Conservation (phyloP, 1,139 yeast species). For the Yamadazyma sp. region DNA sequence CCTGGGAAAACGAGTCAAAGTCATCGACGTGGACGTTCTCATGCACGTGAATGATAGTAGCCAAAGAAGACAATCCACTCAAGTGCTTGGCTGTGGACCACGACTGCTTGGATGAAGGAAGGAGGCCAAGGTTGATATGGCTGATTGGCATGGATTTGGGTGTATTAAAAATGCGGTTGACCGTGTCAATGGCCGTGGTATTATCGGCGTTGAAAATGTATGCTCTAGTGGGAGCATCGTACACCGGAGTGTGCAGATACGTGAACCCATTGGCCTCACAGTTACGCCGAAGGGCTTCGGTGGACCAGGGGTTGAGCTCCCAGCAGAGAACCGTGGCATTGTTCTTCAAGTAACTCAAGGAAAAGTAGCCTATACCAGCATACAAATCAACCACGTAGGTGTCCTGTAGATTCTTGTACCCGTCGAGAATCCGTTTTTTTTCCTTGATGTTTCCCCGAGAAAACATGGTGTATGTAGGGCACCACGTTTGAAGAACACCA, state of each 20-base stretch:
- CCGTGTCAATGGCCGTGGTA: constrained; percentile 44
- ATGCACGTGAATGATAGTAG: constrained; percentile 61
- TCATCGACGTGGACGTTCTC: constrained; percentile 61
- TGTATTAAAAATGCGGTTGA: constrained; percentile 33
- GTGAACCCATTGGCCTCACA: constrained; percentile 44
- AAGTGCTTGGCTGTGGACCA: constrained; percentile 52
- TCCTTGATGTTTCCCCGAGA: constrained; percentile 87
- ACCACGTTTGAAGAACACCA: constrained; percentile 79
- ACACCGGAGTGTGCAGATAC: constrained; percentile 19
- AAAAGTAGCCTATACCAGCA: constrained; percentile 86
- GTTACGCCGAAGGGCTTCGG: constrained; percentile 66
- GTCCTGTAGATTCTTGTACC: constrained; percentile 31
- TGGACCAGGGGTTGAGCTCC: constrained; percentile 87
- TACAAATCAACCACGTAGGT: constrained; percentile 66
- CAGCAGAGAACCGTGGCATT: constrained; percentile 68
- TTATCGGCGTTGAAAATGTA: constrained; percentile 64
- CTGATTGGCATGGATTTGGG: constrained; percentile 38
- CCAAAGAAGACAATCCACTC: constrained; percentile 14
- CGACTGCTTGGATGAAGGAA: constrained; percentile 66
- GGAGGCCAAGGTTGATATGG: constrained; percentile 75
- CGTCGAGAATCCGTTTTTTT: constrained; percentile 60
- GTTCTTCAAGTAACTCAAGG: constrained; percentile 61
- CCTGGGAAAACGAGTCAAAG: constrained; percentile 33
- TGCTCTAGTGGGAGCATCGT: constrained; percentile 21
- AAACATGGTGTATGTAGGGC: constrained; percentile 84